These are phyloP conservation scores for Osmanthus fragrans DNA, from an alignment of 257 asterid genomes.

Conservation along the genomic window DNA sequence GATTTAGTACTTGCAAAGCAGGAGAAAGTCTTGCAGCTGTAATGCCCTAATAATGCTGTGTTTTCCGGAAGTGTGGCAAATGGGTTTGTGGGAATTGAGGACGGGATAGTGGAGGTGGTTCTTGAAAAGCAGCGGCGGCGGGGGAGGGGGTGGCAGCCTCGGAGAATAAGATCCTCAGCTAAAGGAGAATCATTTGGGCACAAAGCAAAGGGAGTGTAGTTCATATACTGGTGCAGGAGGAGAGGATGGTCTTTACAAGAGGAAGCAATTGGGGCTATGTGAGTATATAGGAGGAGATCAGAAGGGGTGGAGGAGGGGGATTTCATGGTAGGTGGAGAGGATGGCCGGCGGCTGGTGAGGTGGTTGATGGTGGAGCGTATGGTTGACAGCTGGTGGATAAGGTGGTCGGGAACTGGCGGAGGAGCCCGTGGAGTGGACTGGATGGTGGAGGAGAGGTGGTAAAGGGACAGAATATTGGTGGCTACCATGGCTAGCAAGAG, in stretches of 20 bases:
- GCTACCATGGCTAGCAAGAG: conserved; percentile 91
- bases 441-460: conserved; percentile 93
- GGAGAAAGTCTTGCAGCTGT: conserved; percentile 69
- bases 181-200: conserved; percentile 71
- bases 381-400: conserved; percentile 92
- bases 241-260: conserved; percentile 76
- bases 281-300: conserved; percentile 82
- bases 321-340: conserved; percentile 39
- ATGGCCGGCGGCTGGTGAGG: conserved; percentile 74
- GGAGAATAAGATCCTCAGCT: conserved; percentile 72
- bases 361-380: conserved; percentile 93
- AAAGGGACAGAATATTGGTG: conserved; percentile 91
- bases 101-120: conserved; percentile 48
- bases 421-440: conserved; percentile 56
- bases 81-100: conserved; percentile 56
- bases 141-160: conserved; percentile 96
- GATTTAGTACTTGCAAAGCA: conserved; percentile 61
- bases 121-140: conserved; percentile 88
- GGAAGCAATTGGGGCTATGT: conserved; percentile 77
- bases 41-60: conserved; percentile 49
- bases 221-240: conserved; percentile 81
- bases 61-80: conserved; percentile 63
- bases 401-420: conserved; percentile 82
- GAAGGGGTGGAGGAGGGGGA: conserved; percentile 53
- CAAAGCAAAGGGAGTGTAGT: conserved; percentile 69